Base-by-base conservation (phyloP, 2,329 filamentous ascomycete genomes). In the Blastomyces emzantsi region DNA sequence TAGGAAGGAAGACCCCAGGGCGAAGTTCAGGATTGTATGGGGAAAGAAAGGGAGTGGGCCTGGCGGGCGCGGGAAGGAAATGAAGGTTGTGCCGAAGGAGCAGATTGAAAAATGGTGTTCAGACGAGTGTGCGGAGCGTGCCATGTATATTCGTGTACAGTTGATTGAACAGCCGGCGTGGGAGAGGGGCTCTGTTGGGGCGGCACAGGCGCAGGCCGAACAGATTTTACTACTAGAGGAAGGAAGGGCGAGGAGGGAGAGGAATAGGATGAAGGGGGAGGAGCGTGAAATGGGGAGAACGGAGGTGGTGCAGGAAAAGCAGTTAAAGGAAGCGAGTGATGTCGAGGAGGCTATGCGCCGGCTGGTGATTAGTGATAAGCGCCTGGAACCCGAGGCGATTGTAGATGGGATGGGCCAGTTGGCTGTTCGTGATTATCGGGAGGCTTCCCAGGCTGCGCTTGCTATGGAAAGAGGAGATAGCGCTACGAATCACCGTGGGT, bases 51-150 rank as follows among this genome's bases (percentile, higher is more conserved):
- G 85, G 0, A 77, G 73, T 60, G 76, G 75, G 2, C 72, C 72
- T 2, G 72, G 74, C 41, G 76, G 76, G 3, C 73, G 74, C 63
- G 85, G 85, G 62, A 82, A 82, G 66, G 80, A 80, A 55, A 78
- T 84, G 67, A 79, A 81, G 67, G 88, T 96, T 58, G 86, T 95
- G 33, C 83, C 85, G 64, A 85, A 83, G 62, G 85, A 86, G 67
- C 86, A 90, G 71, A 76, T 92, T 19, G 90, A 94, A 77, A 89
- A 87, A 76, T 99, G 92, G 90, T 99, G 94, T 75, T 90, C 87
- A 0, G 82, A 87, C 62, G 82, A 81, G 49, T 99, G 94, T 77
- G 90, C 90, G 1, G 84, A 85, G 67, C 83, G 90, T 59, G 92
- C 90, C 2, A 80, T 96, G 68, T 96, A 92, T 75, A 82, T 97